Evolutionary conservation across 495 filamentous ascomycete species (phyloP).

Genomic region (Chaetomium fimeti): DNA sequence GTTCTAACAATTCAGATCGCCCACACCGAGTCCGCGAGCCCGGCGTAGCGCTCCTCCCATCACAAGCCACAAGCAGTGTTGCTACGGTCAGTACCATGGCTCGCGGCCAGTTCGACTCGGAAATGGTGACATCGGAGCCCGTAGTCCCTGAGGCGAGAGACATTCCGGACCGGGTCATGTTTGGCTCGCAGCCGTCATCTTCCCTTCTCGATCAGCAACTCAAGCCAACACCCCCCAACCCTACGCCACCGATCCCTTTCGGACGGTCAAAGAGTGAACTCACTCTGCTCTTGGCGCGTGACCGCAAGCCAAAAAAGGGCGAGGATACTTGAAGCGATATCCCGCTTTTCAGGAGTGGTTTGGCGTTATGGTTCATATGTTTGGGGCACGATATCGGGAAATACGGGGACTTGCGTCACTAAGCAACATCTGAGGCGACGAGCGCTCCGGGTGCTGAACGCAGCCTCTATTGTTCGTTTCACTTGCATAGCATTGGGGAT

Average conservation of each 20-base stretch:
- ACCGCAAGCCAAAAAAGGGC: slow-evolving; percentile 31
- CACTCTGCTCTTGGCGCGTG: slow-evolving; percentile 47
- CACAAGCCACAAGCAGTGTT: slow-evolving; percentile 34
- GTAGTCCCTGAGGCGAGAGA: slow-evolving; percentile 25
- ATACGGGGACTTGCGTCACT: neutral
- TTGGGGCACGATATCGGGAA: neutral
- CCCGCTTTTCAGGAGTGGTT: neutral
- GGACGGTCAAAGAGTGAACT: slow-evolving; percentile 53
- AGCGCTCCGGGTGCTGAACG: neutral
- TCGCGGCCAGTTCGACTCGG: slow-evolving; percentile 42
- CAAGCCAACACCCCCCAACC: slow-evolving; percentile 41
- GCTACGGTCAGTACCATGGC: slow-evolving; percentile 36
- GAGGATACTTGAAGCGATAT: neutral
- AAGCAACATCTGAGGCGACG: neutral
- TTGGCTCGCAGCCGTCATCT: slow-evolving; percentile 30
- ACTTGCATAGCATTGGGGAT: slow-evolving; percentile 12
- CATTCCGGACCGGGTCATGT: slow-evolving; percentile 28
- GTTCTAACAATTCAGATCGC: slow-evolving; percentile 34
- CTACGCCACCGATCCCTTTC: slow-evolving; percentile 39
- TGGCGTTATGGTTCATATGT: neutral
- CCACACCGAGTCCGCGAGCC: slow-evolving; percentile 7
- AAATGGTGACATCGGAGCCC: slow-evolving; percentile 24
- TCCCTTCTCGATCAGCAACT: slow-evolving; percentile 37
- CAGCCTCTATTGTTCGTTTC: neutral
- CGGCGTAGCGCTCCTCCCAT: slow-evolving; percentile 18